Percentiles rank a stretch among this genome's conserved stretches.
These are phyloP conservation scores for Rubus parviflorus DNA, from an alignment of 306 rosid genomes.

Conservation along the genomic window DNA sequence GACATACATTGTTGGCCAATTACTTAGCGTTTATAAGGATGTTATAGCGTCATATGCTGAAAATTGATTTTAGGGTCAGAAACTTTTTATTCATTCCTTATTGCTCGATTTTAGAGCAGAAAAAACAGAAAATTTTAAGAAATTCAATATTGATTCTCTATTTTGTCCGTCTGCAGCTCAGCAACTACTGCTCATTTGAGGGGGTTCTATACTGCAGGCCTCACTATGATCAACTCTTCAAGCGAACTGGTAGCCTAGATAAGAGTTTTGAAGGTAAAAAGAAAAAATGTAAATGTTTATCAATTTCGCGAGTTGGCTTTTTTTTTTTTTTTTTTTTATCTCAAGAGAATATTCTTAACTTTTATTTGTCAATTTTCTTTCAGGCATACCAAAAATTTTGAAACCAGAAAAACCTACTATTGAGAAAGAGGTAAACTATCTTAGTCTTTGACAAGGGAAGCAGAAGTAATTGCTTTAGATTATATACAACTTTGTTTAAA, in stretches of 20 bases:
- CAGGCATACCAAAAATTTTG: constrained; percentile 67
- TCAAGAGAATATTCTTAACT: neutral
- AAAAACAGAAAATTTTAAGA: neutral
- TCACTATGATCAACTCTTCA: constrained; percentile 85
- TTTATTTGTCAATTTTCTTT: constrained; percentile 16
- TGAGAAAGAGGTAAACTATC: constrained; percentile 40
- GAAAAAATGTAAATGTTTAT: neutral
- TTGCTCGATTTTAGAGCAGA: constrained; percentile 16
- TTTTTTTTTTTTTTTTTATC: neutral
- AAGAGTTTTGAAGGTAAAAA: constrained; percentile 73
- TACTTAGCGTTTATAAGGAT: neutral
- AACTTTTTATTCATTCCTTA: neutral
- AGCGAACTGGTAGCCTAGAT: constrained; percentile 82
- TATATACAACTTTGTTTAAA: too few species aligned
- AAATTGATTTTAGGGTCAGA: neutral
- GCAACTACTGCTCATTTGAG: constrained; percentile 76
- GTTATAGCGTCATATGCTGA: neutral
- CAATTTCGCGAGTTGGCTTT: neutral
- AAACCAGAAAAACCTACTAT: constrained; percentile 47
- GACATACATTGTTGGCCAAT: neutral
- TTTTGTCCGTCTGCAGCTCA: constrained; percentile 51
- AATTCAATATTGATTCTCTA: neutral
- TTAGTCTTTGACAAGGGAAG: neutral
- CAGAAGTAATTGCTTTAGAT: neutral
- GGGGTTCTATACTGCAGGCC: constrained; percentile 93